Percentiles rank a stretch among this genome's conserved stretches.
Conservation (phyloP, 129 eudicot genomes). For the Centrapalus pauciflorus region DNA sequence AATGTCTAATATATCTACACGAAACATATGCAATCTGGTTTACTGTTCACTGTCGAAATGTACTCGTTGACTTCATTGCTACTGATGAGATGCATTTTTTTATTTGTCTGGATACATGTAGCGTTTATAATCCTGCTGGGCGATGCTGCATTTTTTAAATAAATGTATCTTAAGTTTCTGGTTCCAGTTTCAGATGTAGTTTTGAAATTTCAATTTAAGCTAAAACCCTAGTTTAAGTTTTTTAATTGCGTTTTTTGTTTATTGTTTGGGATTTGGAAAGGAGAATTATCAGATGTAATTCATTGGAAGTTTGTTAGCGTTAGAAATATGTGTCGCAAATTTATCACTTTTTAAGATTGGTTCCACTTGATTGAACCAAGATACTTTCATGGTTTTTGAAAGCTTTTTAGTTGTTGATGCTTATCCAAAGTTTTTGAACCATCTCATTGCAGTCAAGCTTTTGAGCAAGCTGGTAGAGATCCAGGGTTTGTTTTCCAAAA, state of each 20-base stretch:
- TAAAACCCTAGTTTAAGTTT: neutral
- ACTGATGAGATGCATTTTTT: neutral
- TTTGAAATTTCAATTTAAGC: neutral
- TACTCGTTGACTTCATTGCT: neutral
- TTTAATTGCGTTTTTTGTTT: conserved; percentile 7
- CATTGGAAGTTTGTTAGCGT: neutral
- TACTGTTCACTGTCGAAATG: neutral
- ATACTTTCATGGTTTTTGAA: neutral
- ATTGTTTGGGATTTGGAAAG: neutral
- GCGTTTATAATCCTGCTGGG: neutral
- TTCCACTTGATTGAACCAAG: neutral
- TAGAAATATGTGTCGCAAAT: neutral
- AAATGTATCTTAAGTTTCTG: neutral
- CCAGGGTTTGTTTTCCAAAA: conserved; percentile 53
- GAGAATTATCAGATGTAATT: neutral
- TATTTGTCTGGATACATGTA: neutral
- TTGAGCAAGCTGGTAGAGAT: conserved; percentile 83
- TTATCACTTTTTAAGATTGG: neutral
- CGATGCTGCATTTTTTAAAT: neutral
- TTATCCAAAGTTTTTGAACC: conserved; percentile 15
- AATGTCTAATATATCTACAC: neutral
- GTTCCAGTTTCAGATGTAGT: neutral
- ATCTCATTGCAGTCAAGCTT: conserved; percentile 65
- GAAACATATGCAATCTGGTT: neutral
- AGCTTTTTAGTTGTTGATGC: conserved; percentile 6